These are phyloP conservation scores for Solanum okadae DNA, from an alignment of 257 asterid species.

Conservation along the genomic window DNA sequence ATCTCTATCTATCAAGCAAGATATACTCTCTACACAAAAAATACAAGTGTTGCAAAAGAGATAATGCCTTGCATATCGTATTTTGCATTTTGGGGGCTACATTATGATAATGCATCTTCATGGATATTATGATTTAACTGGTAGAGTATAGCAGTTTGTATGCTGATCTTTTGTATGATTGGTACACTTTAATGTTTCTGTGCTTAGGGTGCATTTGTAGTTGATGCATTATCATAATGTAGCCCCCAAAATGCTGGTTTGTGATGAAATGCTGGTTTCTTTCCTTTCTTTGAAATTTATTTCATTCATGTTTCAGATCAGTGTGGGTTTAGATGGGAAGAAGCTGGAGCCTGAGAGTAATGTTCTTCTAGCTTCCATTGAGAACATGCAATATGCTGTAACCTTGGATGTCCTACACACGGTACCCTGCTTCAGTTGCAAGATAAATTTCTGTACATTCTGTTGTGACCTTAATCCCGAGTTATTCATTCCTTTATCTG, in stretches of 20 bases:
- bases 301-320: slow-evolving; percentile 45
- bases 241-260: too few relatives aligned
- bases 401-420: slow-evolving; percentile 81
- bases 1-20: neutral
- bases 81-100: neutral
- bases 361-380: slow-evolving; percentile 94
- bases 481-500: neutral
- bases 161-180: neutral
- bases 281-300: neutral
- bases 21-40: neutral
- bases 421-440: slow-evolving; percentile 35
- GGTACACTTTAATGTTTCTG: neutral
- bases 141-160: neutral
- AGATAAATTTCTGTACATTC: slow-evolving; percentile 4
- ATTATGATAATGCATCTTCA: neutral
- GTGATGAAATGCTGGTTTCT: neutral
- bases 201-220: neutral
- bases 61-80: neutral
- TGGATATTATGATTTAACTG: neutral
- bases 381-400: slow-evolving; percentile 96
- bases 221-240: too few relatives aligned
- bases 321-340: slow-evolving; percentile 75
- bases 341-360: slow-evolving; percentile 91
- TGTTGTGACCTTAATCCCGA: neutral
- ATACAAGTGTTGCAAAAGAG: neutral